phyloP scores from a whole-genome alignment of 2,329 filamentous ascomycete species.

The Pseudocercospora musae region DNA sequence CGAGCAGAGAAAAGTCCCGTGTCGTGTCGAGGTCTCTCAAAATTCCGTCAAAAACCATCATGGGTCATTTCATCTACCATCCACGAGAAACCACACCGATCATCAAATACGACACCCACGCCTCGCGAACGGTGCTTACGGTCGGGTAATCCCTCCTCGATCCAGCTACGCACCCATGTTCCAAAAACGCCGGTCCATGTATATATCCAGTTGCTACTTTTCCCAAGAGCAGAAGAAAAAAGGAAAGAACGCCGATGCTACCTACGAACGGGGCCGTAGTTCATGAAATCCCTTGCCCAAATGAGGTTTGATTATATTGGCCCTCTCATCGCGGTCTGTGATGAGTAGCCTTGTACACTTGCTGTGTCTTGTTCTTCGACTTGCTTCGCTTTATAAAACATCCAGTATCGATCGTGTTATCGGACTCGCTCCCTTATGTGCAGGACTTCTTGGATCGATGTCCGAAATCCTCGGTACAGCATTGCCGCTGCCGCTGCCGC shows the following conservation, averaged over 20 bases:
- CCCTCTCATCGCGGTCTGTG: neutral
- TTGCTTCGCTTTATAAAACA: constrained; percentile 54
- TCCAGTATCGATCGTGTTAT: constrained; percentile 78
- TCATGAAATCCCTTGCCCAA: neutral
- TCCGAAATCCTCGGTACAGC: constrained; percentile 49
- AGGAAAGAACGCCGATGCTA: neutral
- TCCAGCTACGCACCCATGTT: neutral
- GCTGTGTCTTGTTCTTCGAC: constrained; percentile 2
- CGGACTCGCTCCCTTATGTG: constrained; percentile 68
- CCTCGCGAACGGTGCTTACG: neutral
- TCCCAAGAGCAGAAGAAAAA: neutral
- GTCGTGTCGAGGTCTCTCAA: neutral
- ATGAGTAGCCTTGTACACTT: constrained; percentile 10
- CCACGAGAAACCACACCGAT: neutral
- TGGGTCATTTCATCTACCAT: neutral
- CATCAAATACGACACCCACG: neutral
- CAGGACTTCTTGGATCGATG: constrained; percentile 69
- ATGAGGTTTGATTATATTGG: neutral
- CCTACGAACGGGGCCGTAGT: neutral
- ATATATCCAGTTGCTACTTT: neutral
- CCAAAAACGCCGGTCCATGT: neutral
- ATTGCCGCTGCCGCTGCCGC: constrained; percentile 47
- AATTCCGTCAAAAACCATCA: neutral
- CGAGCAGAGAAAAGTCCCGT: too few species aligned
- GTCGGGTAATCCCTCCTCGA: neutral